These are phyloP conservation scores for Prinsepia uniflora DNA, from an alignment of 306 rosid species.

Conservation along the genomic window DNA sequence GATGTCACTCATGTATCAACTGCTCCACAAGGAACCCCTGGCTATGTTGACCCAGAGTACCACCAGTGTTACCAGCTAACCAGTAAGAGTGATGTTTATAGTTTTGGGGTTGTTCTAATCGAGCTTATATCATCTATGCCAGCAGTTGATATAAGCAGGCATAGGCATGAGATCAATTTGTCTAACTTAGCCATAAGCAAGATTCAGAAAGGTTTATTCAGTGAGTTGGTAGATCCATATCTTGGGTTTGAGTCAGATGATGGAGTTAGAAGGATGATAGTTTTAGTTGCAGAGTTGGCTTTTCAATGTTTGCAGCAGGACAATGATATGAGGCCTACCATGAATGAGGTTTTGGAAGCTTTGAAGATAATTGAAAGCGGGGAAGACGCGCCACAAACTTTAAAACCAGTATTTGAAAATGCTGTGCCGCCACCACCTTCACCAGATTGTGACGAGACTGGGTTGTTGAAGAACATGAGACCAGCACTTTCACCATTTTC, in stretches of 20 bases:
- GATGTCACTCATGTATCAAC: conserved; percentile 68
- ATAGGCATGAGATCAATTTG: conserved; percentile 57
- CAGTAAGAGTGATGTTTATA: conserved; percentile 67
- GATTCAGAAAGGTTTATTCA: conserved; percentile 35
- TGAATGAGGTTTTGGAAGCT: conserved; percentile 48
- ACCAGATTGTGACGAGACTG: conserved; percentile 38
- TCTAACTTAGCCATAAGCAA: conserved; percentile 43
- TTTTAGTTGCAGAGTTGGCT: conserved; percentile 57
- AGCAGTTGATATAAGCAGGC: conserved; percentile 56
- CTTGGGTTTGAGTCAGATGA: conserved; percentile 52
- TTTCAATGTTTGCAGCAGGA: conserved; percentile 62
- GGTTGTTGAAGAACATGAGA: conserved; percentile 20
- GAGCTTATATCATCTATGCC: conserved; percentile 69
- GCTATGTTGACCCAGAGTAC: conserved; percentile 73
- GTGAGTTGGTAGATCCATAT: conserved; percentile 50
- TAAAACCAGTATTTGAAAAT: conserved; percentile 11
- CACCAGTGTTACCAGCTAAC: conserved; percentile 62
- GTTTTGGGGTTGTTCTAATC: conserved; percentile 66
- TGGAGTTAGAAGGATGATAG: conserved; percentile 41
- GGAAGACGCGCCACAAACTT: conserved; percentile 23
- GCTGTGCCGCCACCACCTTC: conserved; percentile 30
- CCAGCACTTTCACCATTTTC: conserved; percentile 34
- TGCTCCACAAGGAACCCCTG: conserved; percentile 78
- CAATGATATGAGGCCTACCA: conserved; percentile 64
- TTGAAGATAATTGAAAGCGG: conserved; percentile 40